A percentile compares a stretch with the other conserved stretches of the same genome.
These are phyloP conservation scores for Globisporangium viniferum DNA, from an alignment of 352 stramenopile species.

Conservation along the genomic window DNA sequence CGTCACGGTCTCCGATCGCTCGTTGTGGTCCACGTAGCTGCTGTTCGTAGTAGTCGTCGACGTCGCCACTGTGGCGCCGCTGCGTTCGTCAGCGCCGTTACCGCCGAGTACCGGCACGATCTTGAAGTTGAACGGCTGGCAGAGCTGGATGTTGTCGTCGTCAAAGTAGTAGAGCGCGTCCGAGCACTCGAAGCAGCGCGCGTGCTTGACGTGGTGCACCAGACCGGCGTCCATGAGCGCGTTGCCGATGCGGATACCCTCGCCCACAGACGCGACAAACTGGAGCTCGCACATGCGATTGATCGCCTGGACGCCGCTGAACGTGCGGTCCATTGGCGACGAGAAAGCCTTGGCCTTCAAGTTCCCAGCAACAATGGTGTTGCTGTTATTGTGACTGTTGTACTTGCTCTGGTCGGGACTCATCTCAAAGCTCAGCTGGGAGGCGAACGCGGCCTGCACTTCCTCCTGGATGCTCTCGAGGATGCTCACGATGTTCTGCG, in stretches of 20 bases:
- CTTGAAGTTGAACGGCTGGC: slow-evolving; percentile 19
- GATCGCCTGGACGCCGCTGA: slow-evolving; percentile 6
- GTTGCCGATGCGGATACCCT: slow-evolving; percentile 43
- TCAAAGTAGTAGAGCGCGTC: slow-evolving; percentile 26
- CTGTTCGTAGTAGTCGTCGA: background rate
- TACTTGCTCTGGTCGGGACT: slow-evolving; percentile 6
- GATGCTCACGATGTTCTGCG: slow-evolving; percentile 21
- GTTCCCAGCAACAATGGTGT: background rate
- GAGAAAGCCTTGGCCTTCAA: background rate
- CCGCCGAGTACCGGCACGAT: background rate
- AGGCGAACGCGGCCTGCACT: slow-evolving; percentile 9
- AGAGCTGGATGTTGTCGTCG: slow-evolving; percentile 21
- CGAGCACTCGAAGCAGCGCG: slow-evolving; percentile 17
- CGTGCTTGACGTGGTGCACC: slow-evolving; percentile 44
- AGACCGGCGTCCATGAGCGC: slow-evolving; percentile 46
- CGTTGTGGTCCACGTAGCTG: background rate
- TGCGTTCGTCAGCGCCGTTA: background rate
- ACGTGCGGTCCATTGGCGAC: background rate
- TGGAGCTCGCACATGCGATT: slow-evolving; percentile 26
- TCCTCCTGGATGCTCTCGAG: slow-evolving; percentile 30
- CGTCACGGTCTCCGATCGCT: background rate
- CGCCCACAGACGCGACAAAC: slow-evolving; percentile 18
- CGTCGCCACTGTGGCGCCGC: background rate
- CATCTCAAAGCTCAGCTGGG: slow-evolving; percentile 11
- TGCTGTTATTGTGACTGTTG: background rate